phyloP scores from a whole-genome alignment of 352 stramenopile genomes.

The Phytophthora multivora region DNA sequence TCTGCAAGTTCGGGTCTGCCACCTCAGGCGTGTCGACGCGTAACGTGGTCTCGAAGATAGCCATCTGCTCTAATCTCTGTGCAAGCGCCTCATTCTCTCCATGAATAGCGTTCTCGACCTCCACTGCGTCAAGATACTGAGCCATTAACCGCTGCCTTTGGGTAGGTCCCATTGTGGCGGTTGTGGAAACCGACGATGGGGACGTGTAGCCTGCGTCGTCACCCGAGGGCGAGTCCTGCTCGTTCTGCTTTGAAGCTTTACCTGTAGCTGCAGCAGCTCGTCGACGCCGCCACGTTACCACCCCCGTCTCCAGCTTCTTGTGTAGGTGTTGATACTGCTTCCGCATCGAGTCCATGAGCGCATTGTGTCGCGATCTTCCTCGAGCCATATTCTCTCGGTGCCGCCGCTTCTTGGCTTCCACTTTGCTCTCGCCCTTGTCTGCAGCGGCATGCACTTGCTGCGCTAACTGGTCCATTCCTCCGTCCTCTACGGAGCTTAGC shows the following conservation, averaged over 20 bases:
- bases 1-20: background rate
- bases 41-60: slow-evolving; percentile 39
- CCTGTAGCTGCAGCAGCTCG: background rate
- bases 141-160: slow-evolving; percentile 6
- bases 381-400: slow-evolving; percentile 37
- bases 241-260: slow-evolving; percentile 4
- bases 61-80: slow-evolving; percentile 35
- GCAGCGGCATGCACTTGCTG: slow-evolving; percentile 1
- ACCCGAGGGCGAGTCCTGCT: background rate
- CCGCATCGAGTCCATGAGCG: slow-evolving; percentile 30
- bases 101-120: slow-evolving; percentile 35
- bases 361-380: slow-evolving; percentile 33
- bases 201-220: slow-evolving; percentile 1
- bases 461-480: slow-evolving; percentile 11
- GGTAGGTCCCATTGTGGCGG: background rate
- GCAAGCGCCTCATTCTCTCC: slow-evolving; percentile 32
- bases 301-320: slow-evolving; percentile 23
- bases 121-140: slow-evolving; percentile 33
- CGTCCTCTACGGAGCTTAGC: slow-evolving; percentile 1
- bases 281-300: slow-evolving; percentile 14
- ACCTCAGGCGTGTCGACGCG: slow-evolving; percentile 34
- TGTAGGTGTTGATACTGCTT: slow-evolving; percentile 32
- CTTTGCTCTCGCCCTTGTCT: slow-evolving; percentile 22
- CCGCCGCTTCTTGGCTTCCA: slow-evolving; percentile 25
- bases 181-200: background rate